phyloP scores from a whole-genome alignment of 306 rosid genomes.

The Pterocarpus santalinus region DNA sequence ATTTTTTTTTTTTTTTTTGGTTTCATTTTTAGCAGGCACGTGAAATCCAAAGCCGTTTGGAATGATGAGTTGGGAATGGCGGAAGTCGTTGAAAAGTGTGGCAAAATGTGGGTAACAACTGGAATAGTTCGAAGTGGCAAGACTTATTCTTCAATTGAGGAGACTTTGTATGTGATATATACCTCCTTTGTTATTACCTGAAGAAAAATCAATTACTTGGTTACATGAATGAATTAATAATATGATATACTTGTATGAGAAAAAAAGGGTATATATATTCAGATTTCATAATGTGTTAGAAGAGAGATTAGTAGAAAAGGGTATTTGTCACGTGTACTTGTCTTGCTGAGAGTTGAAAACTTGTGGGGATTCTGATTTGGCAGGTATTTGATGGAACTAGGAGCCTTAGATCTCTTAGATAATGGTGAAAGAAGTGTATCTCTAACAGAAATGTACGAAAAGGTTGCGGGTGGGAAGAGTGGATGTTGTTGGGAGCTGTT shows the following conservation, averaged over 20 bases:
- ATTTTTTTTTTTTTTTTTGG: not conserved
- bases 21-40: slow-evolving; percentile 47
- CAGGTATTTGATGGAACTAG: slow-evolving; percentile 85
- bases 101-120: slow-evolving; percentile 75
- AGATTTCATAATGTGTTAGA: slow-evolving; percentile 10
- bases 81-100: slow-evolving; percentile 68
- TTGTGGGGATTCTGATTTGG: slow-evolving; percentile 36
- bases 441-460: slow-evolving; percentile 65
- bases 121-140: slow-evolving; percentile 70
- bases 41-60: slow-evolving; percentile 69
- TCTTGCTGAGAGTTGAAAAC: slow-evolving; percentile 25
- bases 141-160: slow-evolving; percentile 76
- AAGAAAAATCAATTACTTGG: not conserved
- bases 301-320: slow-evolving; percentile 7
- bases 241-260: not conserved
- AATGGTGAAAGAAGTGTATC: slow-evolving; percentile 53
- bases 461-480: slow-evolving; percentile 51
- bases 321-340: not conserved
- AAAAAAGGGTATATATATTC: not conserved
- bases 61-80: slow-evolving; percentile 71
- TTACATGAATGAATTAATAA: not conserved
- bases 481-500: slow-evolving; percentile 78
- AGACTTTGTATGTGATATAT: slow-evolving; percentile 71
- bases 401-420: slow-evolving; percentile 65
- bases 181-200: not conserved